Conservation (phyloP, 192 early-diverging fungal genomes). For the Paraglomus occultum region DNA sequence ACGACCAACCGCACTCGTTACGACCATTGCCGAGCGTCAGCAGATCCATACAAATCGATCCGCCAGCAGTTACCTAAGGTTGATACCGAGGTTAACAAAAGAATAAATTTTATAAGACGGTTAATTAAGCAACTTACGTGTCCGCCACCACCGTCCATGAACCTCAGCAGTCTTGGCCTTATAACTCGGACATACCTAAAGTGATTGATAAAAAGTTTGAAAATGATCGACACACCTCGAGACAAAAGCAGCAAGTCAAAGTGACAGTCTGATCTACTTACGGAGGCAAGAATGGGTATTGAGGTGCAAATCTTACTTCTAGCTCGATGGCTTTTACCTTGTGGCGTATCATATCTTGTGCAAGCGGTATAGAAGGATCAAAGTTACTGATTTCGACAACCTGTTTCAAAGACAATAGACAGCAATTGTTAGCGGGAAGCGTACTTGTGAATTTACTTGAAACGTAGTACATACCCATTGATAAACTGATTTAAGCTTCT, state of each 20-base stretch:
- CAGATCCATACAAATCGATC: conserved; percentile 42
- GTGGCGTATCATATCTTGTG: conserved; percentile 30
- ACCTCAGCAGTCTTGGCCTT: conserved; percentile 39
- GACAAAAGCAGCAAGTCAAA: too few relatives aligned
- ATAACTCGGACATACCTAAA: conserved; percentile 42
- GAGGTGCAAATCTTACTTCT: conserved; percentile 36
- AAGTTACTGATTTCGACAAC: conserved; percentile 33
- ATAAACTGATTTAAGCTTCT: conserved; percentile 28
- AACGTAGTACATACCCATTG: conserved; percentile 27
- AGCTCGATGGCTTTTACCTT: conserved; percentile 33
- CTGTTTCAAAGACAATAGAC: background rate
- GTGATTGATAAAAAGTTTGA: background rate
- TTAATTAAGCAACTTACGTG: conserved; percentile 30
- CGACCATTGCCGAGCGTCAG: conserved; percentile 32
- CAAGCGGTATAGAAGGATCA: conserved; percentile 28
- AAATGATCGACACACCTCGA: too few relatives aligned
- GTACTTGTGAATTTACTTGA: background rate
- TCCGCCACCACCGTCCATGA: conserved; percentile 45
- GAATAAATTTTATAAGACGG: background rate
- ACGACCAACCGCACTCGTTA: conserved; percentile 39
- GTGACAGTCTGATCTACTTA: conserved; percentile 8
- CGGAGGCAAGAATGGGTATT: conserved; percentile 35
- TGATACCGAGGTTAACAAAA: background rate
- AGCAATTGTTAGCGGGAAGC: background rate
- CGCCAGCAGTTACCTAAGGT: conserved; percentile 39